These are phyloP conservation scores for Coffea canephora DNA, from an alignment of 257 asterid genomes.

Conservation along the genomic window DNA sequence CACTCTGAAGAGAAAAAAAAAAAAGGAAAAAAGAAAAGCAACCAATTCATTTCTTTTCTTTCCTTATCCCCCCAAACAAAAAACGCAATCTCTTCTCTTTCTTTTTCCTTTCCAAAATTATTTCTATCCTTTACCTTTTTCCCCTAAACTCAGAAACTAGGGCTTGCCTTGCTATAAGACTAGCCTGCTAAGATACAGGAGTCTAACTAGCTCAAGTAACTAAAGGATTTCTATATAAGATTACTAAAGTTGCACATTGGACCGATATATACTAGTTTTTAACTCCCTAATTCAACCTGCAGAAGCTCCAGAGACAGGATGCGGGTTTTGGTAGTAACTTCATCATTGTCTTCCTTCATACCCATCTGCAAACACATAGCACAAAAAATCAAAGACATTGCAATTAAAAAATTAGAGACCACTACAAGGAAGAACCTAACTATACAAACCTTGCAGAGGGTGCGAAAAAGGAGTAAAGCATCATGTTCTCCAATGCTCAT, in stretches of 20 bases:
- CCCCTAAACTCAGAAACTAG: too few species aligned
- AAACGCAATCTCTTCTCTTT: too few species aligned
- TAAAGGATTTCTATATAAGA: neutral
- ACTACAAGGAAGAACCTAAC: constrained; percentile 13
- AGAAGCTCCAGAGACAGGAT: constrained; percentile 95
- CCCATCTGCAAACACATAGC: constrained; percentile 75
- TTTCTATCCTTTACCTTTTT: neutral
- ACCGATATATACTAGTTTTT: constrained; percentile 12
- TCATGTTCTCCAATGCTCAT: constrained; percentile 79
- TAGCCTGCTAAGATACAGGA: neutral
- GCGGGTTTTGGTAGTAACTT: constrained; percentile 83
- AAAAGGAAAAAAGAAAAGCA: too few species aligned
- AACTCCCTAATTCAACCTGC: constrained; percentile 58
- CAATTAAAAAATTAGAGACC: constrained; percentile 23
- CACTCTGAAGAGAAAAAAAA: too few species aligned
- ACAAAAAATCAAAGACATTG: constrained; percentile 26
- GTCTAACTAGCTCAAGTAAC: neutral
- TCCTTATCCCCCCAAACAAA: too few species aligned
- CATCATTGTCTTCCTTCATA: constrained; percentile 95
- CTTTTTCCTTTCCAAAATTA: neutral
- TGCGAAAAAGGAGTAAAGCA: constrained; percentile 92
- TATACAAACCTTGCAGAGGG: constrained; percentile 93
- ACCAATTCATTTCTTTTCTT: too few species aligned
- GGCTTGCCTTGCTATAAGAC: neutral
- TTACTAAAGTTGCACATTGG: neutral